phyloP scores from a whole-genome alignment of 192 early-diverging fungal species.

The Rhizophagus clarus region DNA sequence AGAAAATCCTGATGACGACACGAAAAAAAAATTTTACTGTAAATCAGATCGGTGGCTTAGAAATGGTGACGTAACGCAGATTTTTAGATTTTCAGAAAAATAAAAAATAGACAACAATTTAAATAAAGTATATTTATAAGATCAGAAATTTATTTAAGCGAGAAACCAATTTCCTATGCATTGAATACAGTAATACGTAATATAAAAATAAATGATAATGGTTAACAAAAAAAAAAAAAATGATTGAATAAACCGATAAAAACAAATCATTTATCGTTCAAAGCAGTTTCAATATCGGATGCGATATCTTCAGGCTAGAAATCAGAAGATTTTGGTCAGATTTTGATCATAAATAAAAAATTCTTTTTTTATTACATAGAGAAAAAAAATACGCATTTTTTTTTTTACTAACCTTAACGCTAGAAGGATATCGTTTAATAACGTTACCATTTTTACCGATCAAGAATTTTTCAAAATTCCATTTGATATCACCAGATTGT shows the following conservation, averaged over 20 bases:
- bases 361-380: not conserved
- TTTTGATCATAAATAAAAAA: no score
- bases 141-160: no score
- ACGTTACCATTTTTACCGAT: conserved; percentile 68
- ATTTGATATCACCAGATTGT: conserved; percentile 70
- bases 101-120: no score
- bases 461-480: conserved; percentile 89
- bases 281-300: no score
- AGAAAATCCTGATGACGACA: not conserved
- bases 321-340: not conserved
- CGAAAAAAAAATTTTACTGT: not conserved
- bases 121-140: no score
- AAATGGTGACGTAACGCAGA: not conserved
- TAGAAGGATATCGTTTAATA: conserved; percentile 56
- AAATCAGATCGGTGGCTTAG: not conserved
- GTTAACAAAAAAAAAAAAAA: no score
- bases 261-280: no score
- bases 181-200: no score
- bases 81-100: no score
- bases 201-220: no score
- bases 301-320: not conserved
- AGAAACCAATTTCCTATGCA: not conserved
- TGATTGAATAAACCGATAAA: no score
- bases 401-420: not conserved
- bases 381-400: not conserved